A percentile compares a stretch with the other conserved stretches of the same genome.
Conservation (phyloP, 2,329 filamentous ascomycete species). For the Aureobasidium sp. region DNA sequence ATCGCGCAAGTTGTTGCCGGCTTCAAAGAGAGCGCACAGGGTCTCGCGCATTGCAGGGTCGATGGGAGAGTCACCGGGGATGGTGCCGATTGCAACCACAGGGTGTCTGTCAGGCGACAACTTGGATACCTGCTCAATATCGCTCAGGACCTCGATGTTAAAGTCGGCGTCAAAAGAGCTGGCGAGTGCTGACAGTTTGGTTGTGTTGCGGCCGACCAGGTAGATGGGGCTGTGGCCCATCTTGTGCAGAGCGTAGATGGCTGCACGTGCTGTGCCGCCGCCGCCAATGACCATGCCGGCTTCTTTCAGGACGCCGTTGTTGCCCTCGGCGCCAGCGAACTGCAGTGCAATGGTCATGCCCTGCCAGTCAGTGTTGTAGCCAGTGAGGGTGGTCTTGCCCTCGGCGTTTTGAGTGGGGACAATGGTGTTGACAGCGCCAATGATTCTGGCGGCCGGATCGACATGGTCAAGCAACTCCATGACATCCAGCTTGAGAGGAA, state of each 20-base stretch:
- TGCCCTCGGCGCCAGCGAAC: constrained; percentile 54
- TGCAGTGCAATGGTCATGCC: constrained; percentile 80
- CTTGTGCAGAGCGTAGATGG: constrained; percentile 76
- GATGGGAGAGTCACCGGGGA: constrained; percentile 81
- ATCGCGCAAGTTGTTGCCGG: constrained; percentile 39
- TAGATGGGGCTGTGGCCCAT: constrained; percentile 84
- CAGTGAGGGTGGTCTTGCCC: constrained; percentile 50
- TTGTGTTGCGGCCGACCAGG: constrained; percentile 67
- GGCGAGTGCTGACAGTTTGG: constrained; percentile 61
- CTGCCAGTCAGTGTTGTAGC: constrained; percentile 93
- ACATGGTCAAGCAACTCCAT: constrained; percentile 74
- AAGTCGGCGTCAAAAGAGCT: constrained; percentile 67
- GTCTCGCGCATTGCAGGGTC: constrained; percentile 63
- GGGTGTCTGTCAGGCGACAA: constrained; percentile 47
- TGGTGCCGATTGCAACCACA: constrained; percentile 75
- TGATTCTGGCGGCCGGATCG: constrained; percentile 68
- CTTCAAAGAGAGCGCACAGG: constrained; percentile 49
- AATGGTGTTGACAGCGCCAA: constrained; percentile 94
- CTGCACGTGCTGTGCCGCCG: constrained; percentile 85
- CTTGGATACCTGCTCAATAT: constrained; percentile 43
- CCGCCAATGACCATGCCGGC: constrained; percentile 76
- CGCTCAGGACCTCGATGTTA: constrained; percentile 58
- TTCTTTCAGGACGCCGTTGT: constrained; percentile 22
- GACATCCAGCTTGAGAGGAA: constrained; percentile 86
- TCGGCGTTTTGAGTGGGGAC: constrained; percentile 48